Base-by-base conservation (phyloP, 1,284 basidiomycete species). In the Anthracocystis walkeri region DNA sequence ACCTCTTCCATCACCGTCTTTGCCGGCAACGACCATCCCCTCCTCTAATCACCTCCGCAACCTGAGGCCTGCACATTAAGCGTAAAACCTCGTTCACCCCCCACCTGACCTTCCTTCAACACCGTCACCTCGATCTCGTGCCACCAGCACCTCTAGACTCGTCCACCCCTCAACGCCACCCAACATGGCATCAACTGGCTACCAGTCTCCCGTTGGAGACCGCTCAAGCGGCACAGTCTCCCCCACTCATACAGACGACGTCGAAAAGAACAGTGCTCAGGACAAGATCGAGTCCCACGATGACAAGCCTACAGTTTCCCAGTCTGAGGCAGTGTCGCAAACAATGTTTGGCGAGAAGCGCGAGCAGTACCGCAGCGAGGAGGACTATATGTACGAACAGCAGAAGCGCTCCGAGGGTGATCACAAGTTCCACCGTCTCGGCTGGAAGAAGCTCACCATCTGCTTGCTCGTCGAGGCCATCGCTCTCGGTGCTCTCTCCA, bases 381-480 rank as follows among this genome's bases (percentile, higher is more conserved):
- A 76, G 60, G 74, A 76, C 27, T 76, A 76, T 65, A 76, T 76
- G 74, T 76, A 60, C 45, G 74, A 76, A 38, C 61, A 68, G 56
- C 69, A 76, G 23, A 76, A 76, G 63, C 52, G 48, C 11, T 73
- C 65, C 11, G 65, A 69, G 35, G 75, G 75, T 21, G 70, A 77
- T 35, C 65, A 73, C 72, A 79, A 76, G 58, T 80, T 80, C 56
- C 73, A 78, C 51, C 70, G 69, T 49, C 72, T 81, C 41, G 75
- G 76, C 20, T 81, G 79, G 79, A 65, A 75, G 53, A 75, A 79
- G 59, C 64, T 81, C 42, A 77, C 74, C 20, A 65, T 78, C 58
- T 78, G 79, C 68, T 65, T 82, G 53, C 75, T 82, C 46, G 79
- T 80, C 48, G 80, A 82, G 56, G 80, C 80, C 38, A 79, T 82